Evolutionary conservation across 2,329 filamentous ascomycete genomes (phyloP), one percentile per base, ranked within the genome.

Genomic region (Emmonsiellopsis sp.): DNA sequence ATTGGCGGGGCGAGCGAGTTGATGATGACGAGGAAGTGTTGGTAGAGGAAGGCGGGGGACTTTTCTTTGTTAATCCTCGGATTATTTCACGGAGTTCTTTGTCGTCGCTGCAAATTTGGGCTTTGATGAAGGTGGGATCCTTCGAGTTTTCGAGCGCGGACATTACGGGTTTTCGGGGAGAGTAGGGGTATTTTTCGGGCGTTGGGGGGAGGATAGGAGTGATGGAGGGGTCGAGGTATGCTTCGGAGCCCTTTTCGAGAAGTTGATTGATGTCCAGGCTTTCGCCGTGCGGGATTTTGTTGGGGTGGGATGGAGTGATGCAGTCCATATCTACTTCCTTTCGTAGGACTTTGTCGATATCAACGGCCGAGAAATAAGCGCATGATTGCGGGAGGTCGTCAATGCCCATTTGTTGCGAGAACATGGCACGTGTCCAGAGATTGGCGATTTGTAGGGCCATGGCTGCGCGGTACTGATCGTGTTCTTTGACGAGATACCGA

Each of bases 271-370:
- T 95, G 65, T 95, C 91, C 7, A 98, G 70, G 56, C 83, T 90
- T 71, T 97, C 91, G 37, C 94, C 93, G 1, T 84, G 86, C 0
- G 87, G 79, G 42, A 98, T 97, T 32, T 85, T 78, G 0, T 79
- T 78, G 0, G 80, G 79, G 68, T 98, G 87, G 43, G 87, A 93
- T 0, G 93, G 93, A 0, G 93, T 98, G 43, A 97, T 73, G 67
- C 93, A 98, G 65, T 95, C 87, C 89, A 98, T 95, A 68, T 98
- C 87, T 3, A 98, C 94, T 70, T 98, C 93, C 68, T 98, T 98
- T 50, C 93, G 82, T n/a, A 98, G 77, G 2, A 98, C 91, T 62
- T 89, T 85, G 65, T 98, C 93, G 59, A 98, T 88, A 65, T 98
- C 93, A 5, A 98, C 83, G 3, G 93, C 92, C 1, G 88, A 94